phyloP scores from a whole-genome alignment of 1,139 yeast species.

The Blastobotrys elegans region DNA sequence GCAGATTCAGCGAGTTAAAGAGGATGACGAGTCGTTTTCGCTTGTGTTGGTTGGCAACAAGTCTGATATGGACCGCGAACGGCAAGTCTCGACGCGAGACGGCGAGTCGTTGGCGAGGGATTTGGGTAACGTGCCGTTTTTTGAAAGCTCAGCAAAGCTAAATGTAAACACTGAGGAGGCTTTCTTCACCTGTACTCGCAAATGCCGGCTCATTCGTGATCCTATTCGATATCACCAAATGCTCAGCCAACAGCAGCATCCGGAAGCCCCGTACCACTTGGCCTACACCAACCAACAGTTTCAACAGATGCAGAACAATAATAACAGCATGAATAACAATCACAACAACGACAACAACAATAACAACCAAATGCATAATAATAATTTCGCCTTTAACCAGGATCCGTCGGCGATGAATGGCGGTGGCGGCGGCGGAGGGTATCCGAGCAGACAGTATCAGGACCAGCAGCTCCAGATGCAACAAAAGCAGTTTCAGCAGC shows the following conservation, averaged over 20 bases:
- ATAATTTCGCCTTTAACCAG: not conserved
- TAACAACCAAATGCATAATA: not conserved
- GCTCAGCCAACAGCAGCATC: constrained; percentile 13
- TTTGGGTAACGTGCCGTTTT: constrained; percentile 71
- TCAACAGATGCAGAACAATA: constrained; percentile 1
- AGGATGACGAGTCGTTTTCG: constrained; percentile 44
- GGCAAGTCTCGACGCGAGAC: constrained; percentile 74
- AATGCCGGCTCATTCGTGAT: constrained; percentile 45
- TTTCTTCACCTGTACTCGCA: constrained; percentile 83
- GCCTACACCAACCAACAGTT: constrained; percentile 6
- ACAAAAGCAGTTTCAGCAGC: constrained; percentile 14
- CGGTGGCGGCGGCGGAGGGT: not conserved
- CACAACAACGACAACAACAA: not conserved
- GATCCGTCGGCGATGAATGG: constrained; percentile 2
- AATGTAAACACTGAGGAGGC: constrained; percentile 89
- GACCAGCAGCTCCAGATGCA: constrained; percentile 14
- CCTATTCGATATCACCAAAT: constrained; percentile 18
- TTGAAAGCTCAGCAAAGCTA: constrained; percentile 90
- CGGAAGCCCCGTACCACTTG: constrained; percentile 10
- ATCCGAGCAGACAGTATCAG: constrained; percentile 11
- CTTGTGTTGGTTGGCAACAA: constrained; percentile 39
- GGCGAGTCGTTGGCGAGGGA: constrained; percentile 69
- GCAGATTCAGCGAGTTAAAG: constrained; percentile 87
- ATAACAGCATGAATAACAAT: not conserved
- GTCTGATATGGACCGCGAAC: constrained; percentile 67